A percentile compares a stretch with the other conserved stretches of the same genome.
phyloP scores from a whole-genome alignment of 352 stramenopile species.

The Pythium volutum region DNA sequence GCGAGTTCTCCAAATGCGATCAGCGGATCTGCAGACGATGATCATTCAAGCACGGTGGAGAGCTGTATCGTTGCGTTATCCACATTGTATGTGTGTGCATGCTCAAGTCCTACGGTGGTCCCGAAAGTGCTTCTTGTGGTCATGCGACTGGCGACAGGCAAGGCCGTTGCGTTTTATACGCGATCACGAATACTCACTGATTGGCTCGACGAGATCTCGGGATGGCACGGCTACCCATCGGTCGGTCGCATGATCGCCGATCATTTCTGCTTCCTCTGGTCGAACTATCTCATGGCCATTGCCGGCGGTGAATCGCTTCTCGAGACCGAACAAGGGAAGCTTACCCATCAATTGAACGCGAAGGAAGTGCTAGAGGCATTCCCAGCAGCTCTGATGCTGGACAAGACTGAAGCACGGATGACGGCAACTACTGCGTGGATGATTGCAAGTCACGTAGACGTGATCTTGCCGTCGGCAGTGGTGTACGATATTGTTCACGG shows the following conservation, averaged over 20 bases:
- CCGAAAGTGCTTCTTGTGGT: conserved; percentile 51
- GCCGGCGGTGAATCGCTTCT: conserved; percentile 22
- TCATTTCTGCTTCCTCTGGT: conserved; percentile 69
- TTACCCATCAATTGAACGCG: conserved; percentile 4
- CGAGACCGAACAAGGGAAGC: conserved; percentile 19
- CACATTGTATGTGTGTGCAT: conserved; percentile 64
- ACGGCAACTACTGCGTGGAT: not conserved
- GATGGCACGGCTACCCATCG: conserved; percentile 46
- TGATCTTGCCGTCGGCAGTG: conserved; percentile 23
- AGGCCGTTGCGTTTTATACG: conserved; percentile 33
- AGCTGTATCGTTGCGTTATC: conserved; percentile 44
- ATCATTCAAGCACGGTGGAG: conserved; percentile 5
- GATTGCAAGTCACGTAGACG: conserved; percentile 14
- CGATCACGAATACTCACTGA: conserved; percentile 28
- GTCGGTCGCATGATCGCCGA: conserved; percentile 49
- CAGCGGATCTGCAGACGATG: not conserved
- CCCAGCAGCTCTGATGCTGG: conserved; percentile 9
- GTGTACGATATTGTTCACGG: conserved; percentile 20
- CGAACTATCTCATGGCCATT: conserved; percentile 15
- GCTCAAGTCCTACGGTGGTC: conserved; percentile 52
- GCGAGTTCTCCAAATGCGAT: not conserved
- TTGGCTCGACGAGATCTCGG: conserved; percentile 46
- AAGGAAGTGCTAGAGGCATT: conserved; percentile 18
- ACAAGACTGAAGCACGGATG: not conserved
- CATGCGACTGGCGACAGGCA: conserved; percentile 41